Conservation (phyloP, 129 eudicot genomes). For the Helichrysum umbraculigerum region DNA sequence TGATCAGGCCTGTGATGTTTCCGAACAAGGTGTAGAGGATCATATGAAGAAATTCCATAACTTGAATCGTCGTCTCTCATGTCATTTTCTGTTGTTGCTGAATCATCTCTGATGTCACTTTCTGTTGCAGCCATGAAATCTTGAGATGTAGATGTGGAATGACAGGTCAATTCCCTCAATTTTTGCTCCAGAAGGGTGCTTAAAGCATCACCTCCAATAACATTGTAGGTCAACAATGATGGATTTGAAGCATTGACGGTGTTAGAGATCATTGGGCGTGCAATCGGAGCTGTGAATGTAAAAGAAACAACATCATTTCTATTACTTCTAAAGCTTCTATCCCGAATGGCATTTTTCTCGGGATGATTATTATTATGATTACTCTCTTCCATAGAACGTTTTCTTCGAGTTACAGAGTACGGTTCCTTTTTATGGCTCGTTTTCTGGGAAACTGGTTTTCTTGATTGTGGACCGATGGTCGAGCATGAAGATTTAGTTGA, state of each 20-base stretch:
- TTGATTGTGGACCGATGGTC: conserved; percentile 37
- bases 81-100: conserved; percentile 23
- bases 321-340: conserved; percentile 54
- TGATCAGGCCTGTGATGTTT: conserved; percentile 41
- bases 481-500: conserved; percentile 45
- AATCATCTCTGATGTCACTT: conserved; percentile 29
- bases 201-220: conserved; percentile 71
- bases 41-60: conserved; percentile 38
- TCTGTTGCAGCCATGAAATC: conserved; percentile 25
- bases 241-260: conserved; percentile 34
- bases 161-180: conserved; percentile 55
- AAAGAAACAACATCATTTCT: conserved; percentile 75
- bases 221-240: conserved; percentile 44
- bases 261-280: conserved; percentile 40
- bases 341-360: conserved; percentile 40
- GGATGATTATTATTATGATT: conserved; percentile 34
- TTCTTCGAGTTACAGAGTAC: conserved; percentile 53
- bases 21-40: conserved; percentile 34
- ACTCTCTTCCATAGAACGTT: conserved; percentile 58
- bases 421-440: conserved; percentile 49
- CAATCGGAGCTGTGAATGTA: conserved; percentile 84
- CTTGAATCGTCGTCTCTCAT: conserved; percentile 34
- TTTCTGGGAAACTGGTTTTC: conserved; percentile 48
- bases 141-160: conserved; percentile 40
- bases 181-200: conserved; percentile 76